Evolutionary conservation across 352 stramenopile genomes (phyloP), one percentile per base, ranked within the genome.

Genomic region (Elongisporangium undulatum): DNA sequence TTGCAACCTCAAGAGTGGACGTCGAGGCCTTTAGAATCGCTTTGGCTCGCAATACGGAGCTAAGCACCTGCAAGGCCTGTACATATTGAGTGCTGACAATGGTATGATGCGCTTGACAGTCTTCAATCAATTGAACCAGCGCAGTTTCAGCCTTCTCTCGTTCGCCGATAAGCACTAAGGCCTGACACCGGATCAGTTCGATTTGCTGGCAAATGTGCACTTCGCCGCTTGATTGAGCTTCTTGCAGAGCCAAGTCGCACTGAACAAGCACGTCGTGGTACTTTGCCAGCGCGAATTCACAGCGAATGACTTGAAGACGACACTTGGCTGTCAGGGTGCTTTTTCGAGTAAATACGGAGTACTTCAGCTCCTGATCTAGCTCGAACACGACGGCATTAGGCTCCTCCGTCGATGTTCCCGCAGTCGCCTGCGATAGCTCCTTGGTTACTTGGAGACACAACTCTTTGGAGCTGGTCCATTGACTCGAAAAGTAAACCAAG

Each of bases 291-390:
- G 67, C 63, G 51, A 89, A 60, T 19, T 70, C 68, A 21, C 77
- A 87, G 20, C 65, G 59, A 10, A 83, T 55, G 26, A 49, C n/a
- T 59, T 78, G 77, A 26, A 66, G 58, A 10, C 69, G 66, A 45
- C 75, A 85, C 19, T 73, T 77, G 12, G 68, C 70, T 23, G 72
- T 16, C 9, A 82, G 70, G 2, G 74, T 78, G 39, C 73, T 74
- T 22, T 48, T 59, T 51, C 62, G 67, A 38, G 59, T 34, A 13
- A 75, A 59, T 0, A 81, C 34, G 9, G 67, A 74, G 50, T 66
- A 82, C 29, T 72, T 69, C 15, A 81, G 56, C 26, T 82, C 60
- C 21, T 81, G 66, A 20, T 82, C 74, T 17, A 89, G 51, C 20
- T 70, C 52, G 2, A 64, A 50, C 15, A 55, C 23, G 15, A 60